Evolutionary conservation across 139 green algal species (phyloP), one percentile per base, ranked within the genome.

Genomic region (Diplosphaera chodatii): DNA sequence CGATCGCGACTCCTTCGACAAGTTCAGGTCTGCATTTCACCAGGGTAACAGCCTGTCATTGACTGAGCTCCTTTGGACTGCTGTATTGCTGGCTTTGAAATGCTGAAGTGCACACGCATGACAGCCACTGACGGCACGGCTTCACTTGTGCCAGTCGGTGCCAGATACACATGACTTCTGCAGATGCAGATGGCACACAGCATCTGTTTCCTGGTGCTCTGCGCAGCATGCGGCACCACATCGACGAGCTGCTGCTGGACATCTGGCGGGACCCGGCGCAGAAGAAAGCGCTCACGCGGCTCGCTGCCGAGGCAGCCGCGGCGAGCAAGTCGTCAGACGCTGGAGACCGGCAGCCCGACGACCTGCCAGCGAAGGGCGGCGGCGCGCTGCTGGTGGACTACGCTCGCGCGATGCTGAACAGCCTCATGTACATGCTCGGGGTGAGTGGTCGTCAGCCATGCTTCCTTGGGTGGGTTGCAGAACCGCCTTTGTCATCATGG

Each of bases 231-330:
- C 73, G 80, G 23, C 34, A 63, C 30, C 71, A 33, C 63, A 68
- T 83, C 16, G 89, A 93, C 62, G 67, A 67, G 28, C 83, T 94
- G 31, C 69, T 94, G 20, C 74, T 84, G 70, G 85, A 92, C 80
- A 81, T 94, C 27, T 92, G 86, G 85, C 77, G 84, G 22, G 89
- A 93, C 64, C 74, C 80, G 31, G 75, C 66, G n/a, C 37, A 48
- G 37, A 48, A 6, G 37, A 48, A 48, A 10, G 48, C 48, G 16
- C 48, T 59, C 48, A 59, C 48, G 48, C 48, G 48, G 16, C 48
- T 59, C 3, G 48, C 48, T 4, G 18, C 48, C 10, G 48, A 59
- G 13, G 48, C 48, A 18, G 48, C 48, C 48, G 48, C 3, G 3
- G 37, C 37, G 8, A 18, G 10, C 48, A 10, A 25, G 48, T 23